phyloP scores from a whole-genome alignment of 805 yeast species.

The Kodamaea hsintzibuensis region DNA sequence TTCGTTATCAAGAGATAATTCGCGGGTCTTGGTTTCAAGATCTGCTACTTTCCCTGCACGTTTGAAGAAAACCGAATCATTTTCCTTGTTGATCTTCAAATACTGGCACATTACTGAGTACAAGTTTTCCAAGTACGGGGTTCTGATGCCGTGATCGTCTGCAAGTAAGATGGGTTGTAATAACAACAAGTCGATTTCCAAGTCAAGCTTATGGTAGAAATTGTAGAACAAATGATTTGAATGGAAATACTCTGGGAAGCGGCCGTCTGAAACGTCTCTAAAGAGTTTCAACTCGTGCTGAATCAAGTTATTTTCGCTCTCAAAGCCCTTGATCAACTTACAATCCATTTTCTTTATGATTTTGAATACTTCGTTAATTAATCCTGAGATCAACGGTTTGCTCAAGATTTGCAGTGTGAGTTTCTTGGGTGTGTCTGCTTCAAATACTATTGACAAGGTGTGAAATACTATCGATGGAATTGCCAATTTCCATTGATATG shows the following conservation, averaged over 20 bases:
- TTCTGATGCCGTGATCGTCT: conserved; percentile 82
- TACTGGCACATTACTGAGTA: conserved; percentile 76
- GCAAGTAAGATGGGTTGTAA: conserved; percentile 86
- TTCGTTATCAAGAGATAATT: conserved; percentile 12
- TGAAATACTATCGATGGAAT: conserved; percentile 76
- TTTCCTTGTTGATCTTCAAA: conserved; percentile 43
- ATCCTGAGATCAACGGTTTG: conserved; percentile 80
- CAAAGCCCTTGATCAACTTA: conserved; percentile 66
- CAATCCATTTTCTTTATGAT: conserved; percentile 78
- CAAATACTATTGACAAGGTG: conserved; percentile 74
- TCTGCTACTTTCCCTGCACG: conserved; percentile 8
- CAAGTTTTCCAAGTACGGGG: conserved; percentile 87
- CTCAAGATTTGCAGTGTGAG: conserved; percentile 71
- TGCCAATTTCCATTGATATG: conserved; percentile 84
- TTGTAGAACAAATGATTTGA: conserved; percentile 67
- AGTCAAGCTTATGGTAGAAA: conserved; percentile 50
- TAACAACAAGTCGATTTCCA: conserved; percentile 72
- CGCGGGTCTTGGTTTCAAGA: background rate
- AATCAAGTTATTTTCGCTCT: conserved; percentile 61
- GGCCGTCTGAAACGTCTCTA: conserved; percentile 13
- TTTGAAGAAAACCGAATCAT: conserved; percentile 18
- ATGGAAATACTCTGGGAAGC: conserved; percentile 34
- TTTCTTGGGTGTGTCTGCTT: conserved; percentile 60
- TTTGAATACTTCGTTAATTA: conserved; percentile 70
- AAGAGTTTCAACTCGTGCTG: conserved; percentile 46